phyloP scores from a whole-genome alignment of 257 asterid species.

The Solanum peruvianum region DNA sequence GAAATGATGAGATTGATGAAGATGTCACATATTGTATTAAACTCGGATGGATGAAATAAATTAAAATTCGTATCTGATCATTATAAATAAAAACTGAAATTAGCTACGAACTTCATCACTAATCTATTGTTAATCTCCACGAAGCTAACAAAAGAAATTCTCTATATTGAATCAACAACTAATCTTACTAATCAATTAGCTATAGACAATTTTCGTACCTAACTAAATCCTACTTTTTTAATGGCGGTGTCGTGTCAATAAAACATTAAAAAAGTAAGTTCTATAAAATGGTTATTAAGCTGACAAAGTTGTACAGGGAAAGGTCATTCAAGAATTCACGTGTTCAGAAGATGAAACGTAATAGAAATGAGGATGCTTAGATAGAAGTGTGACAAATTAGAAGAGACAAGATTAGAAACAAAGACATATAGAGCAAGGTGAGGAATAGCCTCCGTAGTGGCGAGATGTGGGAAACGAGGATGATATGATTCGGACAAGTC shows the following conservation, averaged over 20 bases:
- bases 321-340: background rate
- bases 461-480: background rate
- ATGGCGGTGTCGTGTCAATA: background rate
- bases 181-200: background rate
- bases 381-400: background rate
- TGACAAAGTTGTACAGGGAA: background rate
- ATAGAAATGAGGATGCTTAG: background rate
- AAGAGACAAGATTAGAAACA: background rate
- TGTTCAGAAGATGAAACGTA: background rate
- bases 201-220: rapidly evolving
- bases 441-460: background rate
- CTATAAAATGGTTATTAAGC: background rate
- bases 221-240: background rate
- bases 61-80: rapidly evolving
- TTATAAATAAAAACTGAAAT: background rate
- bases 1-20: background rate
- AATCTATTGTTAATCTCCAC: background rate
- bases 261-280: background rate
- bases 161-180: background rate
- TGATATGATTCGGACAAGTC: background rate
- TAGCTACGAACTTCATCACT: background rate
- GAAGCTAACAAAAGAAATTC: background rate
- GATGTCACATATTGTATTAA: background rate
- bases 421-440: background rate
- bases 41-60: background rate